Evolutionary conservation across 2,329 filamentous ascomycete genomes (phyloP).

Genomic region (Aurifilum marmelostoma): DNA sequence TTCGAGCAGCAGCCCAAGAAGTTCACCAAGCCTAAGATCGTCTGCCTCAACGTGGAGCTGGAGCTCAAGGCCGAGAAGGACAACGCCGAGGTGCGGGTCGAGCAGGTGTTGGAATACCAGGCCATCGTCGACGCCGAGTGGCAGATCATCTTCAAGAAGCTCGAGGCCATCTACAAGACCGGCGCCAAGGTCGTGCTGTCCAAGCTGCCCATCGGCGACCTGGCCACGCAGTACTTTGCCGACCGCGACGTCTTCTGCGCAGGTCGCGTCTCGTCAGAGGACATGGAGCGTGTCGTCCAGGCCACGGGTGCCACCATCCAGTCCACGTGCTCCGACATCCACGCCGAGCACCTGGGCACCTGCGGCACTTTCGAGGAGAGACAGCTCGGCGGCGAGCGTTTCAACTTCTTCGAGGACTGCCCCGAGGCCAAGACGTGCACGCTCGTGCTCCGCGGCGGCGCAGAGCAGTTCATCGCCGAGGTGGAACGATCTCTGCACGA

Average conservation of each 20-base stretch:
- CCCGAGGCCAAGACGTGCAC: slow-evolving; percentile 96
- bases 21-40: slow-evolving; percentile 92
- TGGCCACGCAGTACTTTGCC: slow-evolving; percentile 97
- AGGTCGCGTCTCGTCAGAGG: slow-evolving; percentile 85
- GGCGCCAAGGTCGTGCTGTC: slow-evolving; percentile 97
- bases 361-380: slow-evolving; percentile 92
- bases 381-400: slow-evolving; percentile 95
- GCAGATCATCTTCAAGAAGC: slow-evolving; percentile 99
- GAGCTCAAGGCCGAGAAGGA: slow-evolving; percentile 99
- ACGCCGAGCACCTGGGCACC: slow-evolving; percentile 82
- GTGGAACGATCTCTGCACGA: slow-evolving; percentile 97
- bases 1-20: slow-evolving; percentile 99
- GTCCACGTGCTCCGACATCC: slow-evolving; percentile 96
- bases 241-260: slow-evolving; percentile 99
- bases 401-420: slow-evolving; percentile 98
- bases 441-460: slow-evolving; percentile 89
- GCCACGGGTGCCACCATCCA: slow-evolving; percentile 91
- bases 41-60: slow-evolving; percentile 96
- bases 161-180: slow-evolving; percentile 90
- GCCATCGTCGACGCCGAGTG: slow-evolving; percentile 99
- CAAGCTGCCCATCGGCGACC: slow-evolving; percentile 94
- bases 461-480: slow-evolving; percentile 98
- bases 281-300: slow-evolving; percentile 95
- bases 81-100: slow-evolving; percentile 96
- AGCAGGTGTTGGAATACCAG: slow-evolving; percentile 98